A percentile compares a stretch with the other conserved stretches of the same genome.
Evolutionary conservation across 768 basidiomycete species (phyloP).

Genomic region (Podaxis sp.): DNA sequence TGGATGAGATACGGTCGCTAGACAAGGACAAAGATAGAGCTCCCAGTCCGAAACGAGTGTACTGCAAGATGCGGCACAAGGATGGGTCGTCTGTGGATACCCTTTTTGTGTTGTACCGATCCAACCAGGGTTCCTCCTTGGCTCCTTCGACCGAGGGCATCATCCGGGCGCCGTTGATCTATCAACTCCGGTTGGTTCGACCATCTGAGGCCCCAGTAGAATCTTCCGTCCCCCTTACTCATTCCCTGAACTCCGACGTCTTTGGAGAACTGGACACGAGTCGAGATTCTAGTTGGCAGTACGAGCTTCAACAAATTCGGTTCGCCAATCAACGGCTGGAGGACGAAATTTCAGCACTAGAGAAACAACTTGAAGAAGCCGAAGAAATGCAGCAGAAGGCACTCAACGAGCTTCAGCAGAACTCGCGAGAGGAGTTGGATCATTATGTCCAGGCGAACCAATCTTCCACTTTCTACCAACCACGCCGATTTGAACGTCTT

Average conservation of each 20-base stretch:
- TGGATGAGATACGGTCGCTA: constrained; percentile 24
- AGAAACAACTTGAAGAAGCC: constrained; percentile 18
- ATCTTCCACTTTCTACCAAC: neutral
- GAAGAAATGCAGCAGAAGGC: neutral
- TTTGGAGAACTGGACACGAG: constrained; percentile 57
- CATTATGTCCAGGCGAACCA: neutral
- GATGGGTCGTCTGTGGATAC: constrained; percentile 29
- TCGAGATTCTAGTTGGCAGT: constrained; percentile 87
- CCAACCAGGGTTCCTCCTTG: constrained; percentile 22
- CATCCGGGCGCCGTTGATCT: constrained; percentile 35
- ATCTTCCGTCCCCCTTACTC: neutral
- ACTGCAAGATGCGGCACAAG: constrained; percentile 20
- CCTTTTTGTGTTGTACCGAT: constrained; percentile 23
- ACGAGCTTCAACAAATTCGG: constrained; percentile 83
- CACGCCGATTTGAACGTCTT: neutral
- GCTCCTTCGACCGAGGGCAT: constrained; percentile 23
- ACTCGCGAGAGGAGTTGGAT: neutral
- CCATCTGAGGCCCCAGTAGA: constrained; percentile 20
- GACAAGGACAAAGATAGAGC: constrained; percentile 3
- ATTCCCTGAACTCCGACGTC: neutral
- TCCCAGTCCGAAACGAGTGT: neutral
- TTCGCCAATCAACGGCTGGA: constrained; percentile 64
- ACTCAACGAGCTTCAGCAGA: neutral
- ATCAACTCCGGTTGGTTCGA: constrained; percentile 35
- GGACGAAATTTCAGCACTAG: constrained; percentile 49